A percentile compares a stretch with the other conserved stretches of the same genome.
Conservation (phyloP, 805 yeast species). For the Cyberlindnera veronae region DNA sequence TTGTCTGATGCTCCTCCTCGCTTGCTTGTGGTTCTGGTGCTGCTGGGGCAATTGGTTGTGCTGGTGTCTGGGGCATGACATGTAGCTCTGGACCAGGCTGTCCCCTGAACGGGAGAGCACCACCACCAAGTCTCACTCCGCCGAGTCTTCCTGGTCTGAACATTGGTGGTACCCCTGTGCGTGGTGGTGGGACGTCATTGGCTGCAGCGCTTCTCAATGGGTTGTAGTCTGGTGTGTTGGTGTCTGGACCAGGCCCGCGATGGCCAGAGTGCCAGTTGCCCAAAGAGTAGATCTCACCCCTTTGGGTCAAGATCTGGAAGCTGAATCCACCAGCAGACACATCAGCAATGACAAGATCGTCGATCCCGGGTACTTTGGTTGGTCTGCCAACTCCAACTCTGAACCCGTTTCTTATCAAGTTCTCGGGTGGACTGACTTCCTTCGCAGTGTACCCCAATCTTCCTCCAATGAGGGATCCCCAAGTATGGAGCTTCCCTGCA, state of each 20-base stretch:
- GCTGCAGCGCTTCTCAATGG: not conserved
- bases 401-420: slow-evolving; percentile 22
- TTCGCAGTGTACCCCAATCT: slow-evolving; percentile 42
- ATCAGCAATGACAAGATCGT: slow-evolving; percentile 37
- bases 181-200: not conserved
- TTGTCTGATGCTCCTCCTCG: not conserved
- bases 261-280: slow-evolving; percentile 45
- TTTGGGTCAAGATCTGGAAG: slow-evolving; percentile 51
- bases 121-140: slow-evolving; percentile 3
- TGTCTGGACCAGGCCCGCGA: slow-evolving; percentile 38
- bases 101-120: not conserved
- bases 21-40: not conserved
- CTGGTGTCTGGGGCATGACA: not conserved
- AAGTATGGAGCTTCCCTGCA: slow-evolving; percentile 41
- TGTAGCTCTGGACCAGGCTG: not conserved
- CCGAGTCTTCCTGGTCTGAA: slow-evolving; percentile 6
- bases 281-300: slow-evolving; percentile 54
- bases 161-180: not conserved
- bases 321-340: slow-evolving; percentile 64
- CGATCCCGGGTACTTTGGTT: slow-evolving; percentile 34
- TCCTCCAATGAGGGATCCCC: slow-evolving; percentile 46
- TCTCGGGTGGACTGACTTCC: slow-evolving; percentile 23
- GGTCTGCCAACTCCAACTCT: slow-evolving; percentile 37
- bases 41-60: not conserved
- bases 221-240: slow-evolving; percentile 31